phyloP scores from a whole-genome alignment of 1,284 basidiomycete species.

The Taiwanofungus camphoratus region DNA sequence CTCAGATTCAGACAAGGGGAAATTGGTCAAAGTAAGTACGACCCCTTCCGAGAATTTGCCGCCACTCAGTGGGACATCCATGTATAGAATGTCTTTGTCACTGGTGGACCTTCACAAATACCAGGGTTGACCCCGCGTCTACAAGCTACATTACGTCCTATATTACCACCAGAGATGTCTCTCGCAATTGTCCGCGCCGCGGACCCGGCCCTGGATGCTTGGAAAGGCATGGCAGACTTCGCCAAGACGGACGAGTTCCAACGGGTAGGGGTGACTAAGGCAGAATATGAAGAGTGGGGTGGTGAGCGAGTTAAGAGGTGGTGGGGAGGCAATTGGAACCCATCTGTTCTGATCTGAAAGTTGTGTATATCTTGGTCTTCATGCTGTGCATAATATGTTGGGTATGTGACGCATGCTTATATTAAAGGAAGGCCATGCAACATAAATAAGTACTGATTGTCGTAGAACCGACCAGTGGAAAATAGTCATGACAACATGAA shows the following conservation, averaged over 20 bases:
- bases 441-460: slow-evolving; percentile 9
- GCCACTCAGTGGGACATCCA: background rate
- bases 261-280: slow-evolving; percentile 56
- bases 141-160: slow-evolving; percentile 65
- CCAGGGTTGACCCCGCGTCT: slow-evolving; percentile 71
- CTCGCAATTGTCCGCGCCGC: slow-evolving; percentile 57
- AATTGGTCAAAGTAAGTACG: slow-evolving; percentile 27
- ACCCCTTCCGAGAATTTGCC: background rate
- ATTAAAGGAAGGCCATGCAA: slow-evolving; percentile 7
- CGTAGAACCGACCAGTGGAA: slow-evolving; percentile 10
- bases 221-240: slow-evolving; percentile 91
- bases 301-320: slow-evolving; percentile 73
- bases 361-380: too few species aligned
- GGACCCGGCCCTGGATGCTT: slow-evolving; percentile 77
- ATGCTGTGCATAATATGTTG: too few species aligned
- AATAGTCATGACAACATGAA: slow-evolving; percentile 15
- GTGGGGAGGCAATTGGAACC: slow-evolving; percentile 85
- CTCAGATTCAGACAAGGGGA: slow-evolving; percentile 49
- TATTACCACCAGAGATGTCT: slow-evolving; percentile 74
- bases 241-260: slow-evolving; percentile 56
- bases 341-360: slow-evolving; percentile 17
- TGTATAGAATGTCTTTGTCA: slow-evolving; percentile 82
- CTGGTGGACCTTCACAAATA: slow-evolving; percentile 77
- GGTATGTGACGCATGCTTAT: too few species aligned
- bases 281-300: slow-evolving; percentile 91